A percentile compares a stretch with the other conserved stretches of the same genome.
These are phyloP conservation scores for Dryas drummondii DNA, from an alignment of 306 rosid species.

Conservation along the genomic window DNA sequence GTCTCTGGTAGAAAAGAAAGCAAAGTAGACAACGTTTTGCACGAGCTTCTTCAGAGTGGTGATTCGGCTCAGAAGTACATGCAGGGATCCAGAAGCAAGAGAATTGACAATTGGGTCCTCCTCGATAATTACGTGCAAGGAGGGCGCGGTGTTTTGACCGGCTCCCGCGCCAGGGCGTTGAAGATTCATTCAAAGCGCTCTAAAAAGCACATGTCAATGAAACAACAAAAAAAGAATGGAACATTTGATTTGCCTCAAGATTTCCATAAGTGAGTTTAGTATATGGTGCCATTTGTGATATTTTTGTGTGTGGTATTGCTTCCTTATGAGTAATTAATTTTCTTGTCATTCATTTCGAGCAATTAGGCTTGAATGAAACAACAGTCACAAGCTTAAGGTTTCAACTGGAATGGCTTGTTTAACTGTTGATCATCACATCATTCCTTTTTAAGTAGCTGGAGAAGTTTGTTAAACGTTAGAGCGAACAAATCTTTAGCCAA, in stretches of 20 bases:
- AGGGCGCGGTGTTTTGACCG: constrained; percentile 33
- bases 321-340: background rate
- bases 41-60: constrained; percentile 62
- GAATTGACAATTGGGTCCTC: constrained; percentile 65
- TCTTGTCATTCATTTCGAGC: too few species aligned
- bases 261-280: constrained; percentile 52
- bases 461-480: background rate
- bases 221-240: constrained; percentile 62
- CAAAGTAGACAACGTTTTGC: constrained; percentile 51
- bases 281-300: constrained; percentile 5
- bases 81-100: constrained; percentile 69
- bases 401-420: background rate
- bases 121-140: constrained; percentile 70
- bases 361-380: too few species aligned
- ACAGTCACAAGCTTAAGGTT: background rate
- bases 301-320: background rate
- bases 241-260: constrained; percentile 60
- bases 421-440: background rate
- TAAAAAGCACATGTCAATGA: constrained; percentile 74
- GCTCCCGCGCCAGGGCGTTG: constrained; percentile 55
- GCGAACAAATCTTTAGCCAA: too few species aligned
- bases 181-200: constrained; percentile 70
- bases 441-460: background rate
- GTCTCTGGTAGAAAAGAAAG: constrained; percentile 44
- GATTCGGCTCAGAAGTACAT: constrained; percentile 64